Evolutionary conservation across 345 rosid species (phyloP).

Genomic region (Euphorbia tirucalli): DNA sequence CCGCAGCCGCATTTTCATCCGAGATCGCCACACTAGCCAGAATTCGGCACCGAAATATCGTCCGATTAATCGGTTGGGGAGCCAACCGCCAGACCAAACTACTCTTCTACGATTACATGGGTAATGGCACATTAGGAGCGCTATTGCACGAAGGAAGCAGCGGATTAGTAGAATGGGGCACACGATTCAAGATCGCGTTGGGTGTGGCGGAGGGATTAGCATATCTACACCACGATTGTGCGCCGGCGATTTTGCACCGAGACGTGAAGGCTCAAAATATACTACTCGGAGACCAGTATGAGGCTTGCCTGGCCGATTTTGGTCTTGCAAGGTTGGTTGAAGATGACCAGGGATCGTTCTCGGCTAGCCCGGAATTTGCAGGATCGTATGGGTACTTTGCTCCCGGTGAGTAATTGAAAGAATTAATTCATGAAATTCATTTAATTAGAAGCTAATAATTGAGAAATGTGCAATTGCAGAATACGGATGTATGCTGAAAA

Average conservation of each 20-base stretch:
- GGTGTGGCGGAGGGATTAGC: conserved; percentile 81
- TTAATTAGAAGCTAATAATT: no score
- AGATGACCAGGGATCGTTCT: conserved; percentile 43
- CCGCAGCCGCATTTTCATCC: conserved; percentile 66
- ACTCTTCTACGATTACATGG: conserved; percentile 68
- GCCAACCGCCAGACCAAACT: conserved; percentile 63
- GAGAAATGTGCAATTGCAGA: conserved; percentile 36
- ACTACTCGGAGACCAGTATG: conserved; percentile 59
- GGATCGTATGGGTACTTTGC: conserved; percentile 99
- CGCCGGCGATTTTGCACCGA: conserved; percentile 77
- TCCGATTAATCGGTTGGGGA: conserved; percentile 78
- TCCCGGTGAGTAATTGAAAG: conserved; percentile 47
- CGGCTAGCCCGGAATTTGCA: conserved; percentile 58
- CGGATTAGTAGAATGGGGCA: conserved; percentile 58
- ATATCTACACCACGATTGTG: conserved; percentile 84
- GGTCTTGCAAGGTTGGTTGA: conserved; percentile 74
- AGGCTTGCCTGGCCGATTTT: conserved; percentile 82
- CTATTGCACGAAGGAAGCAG: conserved; percentile 48
- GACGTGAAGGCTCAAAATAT: conserved; percentile 82
- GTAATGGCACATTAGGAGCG: conserved; percentile 58
- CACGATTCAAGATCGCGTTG: conserved; percentile 60
- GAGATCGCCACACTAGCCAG: conserved; percentile 66
- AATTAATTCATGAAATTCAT: no score
- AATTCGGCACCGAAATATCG: conserved; percentile 85
- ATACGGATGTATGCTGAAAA: conserved; percentile 61